Evolutionary conservation across 495 filamentous ascomycete species (phyloP), one percentile per base, ranked within the genome.

Genomic region (Clohesyomyces aquaticus): DNA sequence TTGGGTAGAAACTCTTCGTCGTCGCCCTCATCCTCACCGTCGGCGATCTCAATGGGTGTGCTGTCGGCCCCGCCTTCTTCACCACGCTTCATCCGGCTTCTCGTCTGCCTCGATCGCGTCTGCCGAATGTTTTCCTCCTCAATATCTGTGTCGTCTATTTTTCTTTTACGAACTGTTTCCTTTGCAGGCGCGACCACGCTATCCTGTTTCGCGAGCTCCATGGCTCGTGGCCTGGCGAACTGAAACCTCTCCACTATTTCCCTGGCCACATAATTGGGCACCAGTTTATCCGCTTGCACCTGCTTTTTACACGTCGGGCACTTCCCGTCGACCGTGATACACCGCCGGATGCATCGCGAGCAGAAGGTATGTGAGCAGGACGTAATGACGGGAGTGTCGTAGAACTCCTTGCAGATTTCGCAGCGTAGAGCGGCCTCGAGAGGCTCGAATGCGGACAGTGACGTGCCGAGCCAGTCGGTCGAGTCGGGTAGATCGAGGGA

Each of bases 341-440:
- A 89, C 55, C 91, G 80, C 16, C 94, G 89, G 63, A 98, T 97
- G 74, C 94, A 99, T 27, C 93, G 75, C 16, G 92, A 96, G 80
- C 94, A 99, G 73, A 99, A 99, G 0, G 94, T 97, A 74, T 99
- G 94, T 43, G 85, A 88, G 80, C 94, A 99, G 0, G 88, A 88
- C 0, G 94, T 99, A 55, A 97, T 87, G 80, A 99, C 93, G 0
- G 94, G 94, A 22, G 90, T 92, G 62, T 84, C 83, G 78, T 89
- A 98, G 76, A 97, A 95, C 74, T 99, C 94, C 76, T 97, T 98
- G 82, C 94, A 99, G 59, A 99, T 88, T 70, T 97, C 89, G 75
- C 94, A 99, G 65, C 93, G 90, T 16, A 99, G 82, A 16, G 90
- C 85, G 42, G 90, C 85, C 70, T 99, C 94, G 56, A 99, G 82